Percentiles rank a stretch among this genome's conserved stretches.
Conservation (phyloP, 2,329 filamentous ascomycete genomes). For the Dactylonectria estremocensis region DNA sequence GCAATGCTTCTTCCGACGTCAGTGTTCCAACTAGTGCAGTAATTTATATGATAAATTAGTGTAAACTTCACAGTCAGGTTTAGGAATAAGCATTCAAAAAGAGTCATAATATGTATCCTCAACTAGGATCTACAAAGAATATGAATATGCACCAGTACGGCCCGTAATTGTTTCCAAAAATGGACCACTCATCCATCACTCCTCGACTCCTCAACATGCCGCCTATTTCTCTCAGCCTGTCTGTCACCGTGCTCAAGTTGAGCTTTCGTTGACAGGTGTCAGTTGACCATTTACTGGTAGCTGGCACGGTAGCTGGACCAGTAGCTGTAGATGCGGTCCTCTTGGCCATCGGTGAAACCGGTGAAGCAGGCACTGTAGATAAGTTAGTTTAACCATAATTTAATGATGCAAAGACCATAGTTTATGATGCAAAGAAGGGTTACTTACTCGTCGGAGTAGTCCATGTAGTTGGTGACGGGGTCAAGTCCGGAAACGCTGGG, state of each 20-base stretch:
- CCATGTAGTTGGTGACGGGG: constrained; percentile 57
- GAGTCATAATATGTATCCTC: not conserved
- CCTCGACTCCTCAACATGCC: not conserved
- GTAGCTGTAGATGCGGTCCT: constrained; percentile 41
- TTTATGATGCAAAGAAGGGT: not conserved
- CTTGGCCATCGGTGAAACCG: constrained; percentile 43
- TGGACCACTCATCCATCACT: too few relatives aligned
- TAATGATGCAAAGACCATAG: too few relatives aligned
- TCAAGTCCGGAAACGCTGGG: constrained; percentile 51
- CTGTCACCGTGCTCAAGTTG: not conserved
- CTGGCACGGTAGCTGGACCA: constrained; percentile 39
- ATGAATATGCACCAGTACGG: not conserved
- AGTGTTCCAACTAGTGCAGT: too few relatives aligned
- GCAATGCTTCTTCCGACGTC: too few relatives aligned
- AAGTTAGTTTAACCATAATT: not conserved
- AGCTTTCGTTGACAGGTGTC: not conserved
- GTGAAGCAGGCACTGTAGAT: constrained; percentile 39
- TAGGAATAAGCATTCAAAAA: too few relatives aligned
- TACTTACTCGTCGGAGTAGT: constrained; percentile 60
- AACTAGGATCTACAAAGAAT: not conserved
- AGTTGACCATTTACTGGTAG: constrained; percentile 15
- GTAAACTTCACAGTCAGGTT: too few relatives aligned
- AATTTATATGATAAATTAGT: too few relatives aligned
- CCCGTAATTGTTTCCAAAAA: not conserved
- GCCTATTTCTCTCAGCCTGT: not conserved